Base-by-base conservation (phyloP, 2,329 filamentous ascomycete species). In the Alternaria infectoria region DNA sequence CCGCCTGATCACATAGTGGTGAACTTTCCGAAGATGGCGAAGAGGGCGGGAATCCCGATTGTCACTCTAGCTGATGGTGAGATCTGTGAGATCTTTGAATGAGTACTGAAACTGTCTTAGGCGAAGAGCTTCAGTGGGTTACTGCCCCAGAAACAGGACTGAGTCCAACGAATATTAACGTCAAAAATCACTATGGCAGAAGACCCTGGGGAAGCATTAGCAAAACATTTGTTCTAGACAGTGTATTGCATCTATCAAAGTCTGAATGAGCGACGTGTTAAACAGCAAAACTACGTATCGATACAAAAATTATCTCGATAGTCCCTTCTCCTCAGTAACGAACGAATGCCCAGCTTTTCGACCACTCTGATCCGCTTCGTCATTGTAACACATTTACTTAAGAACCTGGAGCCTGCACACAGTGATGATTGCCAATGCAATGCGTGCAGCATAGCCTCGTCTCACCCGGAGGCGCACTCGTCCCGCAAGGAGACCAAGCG, bases 381-480 rank as follows among this genome's bases (percentile, higher is more conserved):
- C n/a, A 19, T 11, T 36, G 17, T 3, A 4, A 0, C 17, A 12
- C 8, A 32, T 51, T 5, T 0, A 11, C 40, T 63, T 15, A 60
- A 21, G 69, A 70, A 40, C 36, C 36, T 7, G 69, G 51, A 15
- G 69, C 72, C 36, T 40, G 36, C 55, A 75, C 70, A 54, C 73
- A 75, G 46, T 75, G 73, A 56, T 74, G 69, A 13, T 66, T 66
- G 7, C 73, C 72, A 68, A 75, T 74, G 25, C 72, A 75, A 57
- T 74, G 72, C 56, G 71, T 74, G 68, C 72, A 75, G 59, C 73
- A 74, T 19, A 54, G 7, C 21, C 71, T 68, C 17, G 54, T 10
- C 61, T 74, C 71, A 43, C 57, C 59, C 7, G 71, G 71, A 5
- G 71, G 71, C 11, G 70, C 69, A 44, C 13, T 54, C 36, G 66